Evolutionary conservation across 371 early-diverging fungal species (phyloP).

Genomic region (Mortierella sp.): DNA sequence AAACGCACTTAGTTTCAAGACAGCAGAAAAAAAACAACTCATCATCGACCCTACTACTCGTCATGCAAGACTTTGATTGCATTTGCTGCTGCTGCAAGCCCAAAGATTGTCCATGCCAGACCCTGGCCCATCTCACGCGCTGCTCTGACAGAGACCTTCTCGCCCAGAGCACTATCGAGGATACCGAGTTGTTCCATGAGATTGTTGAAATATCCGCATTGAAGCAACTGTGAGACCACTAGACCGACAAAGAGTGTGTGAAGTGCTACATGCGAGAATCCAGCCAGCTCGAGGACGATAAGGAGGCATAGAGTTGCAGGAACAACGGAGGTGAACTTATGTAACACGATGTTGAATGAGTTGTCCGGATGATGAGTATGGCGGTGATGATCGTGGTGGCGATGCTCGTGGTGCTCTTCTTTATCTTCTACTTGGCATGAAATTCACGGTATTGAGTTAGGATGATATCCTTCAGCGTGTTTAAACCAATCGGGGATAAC

Average conservation of each 20-base stretch:
- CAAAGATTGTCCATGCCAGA: constrained; percentile 32
- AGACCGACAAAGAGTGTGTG: constrained; percentile 31
- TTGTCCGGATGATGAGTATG: not conserved
- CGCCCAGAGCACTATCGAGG: constrained; percentile 10
- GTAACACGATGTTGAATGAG: constrained; percentile 20
- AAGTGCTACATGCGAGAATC: constrained; percentile 25
- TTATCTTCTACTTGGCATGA: no score
- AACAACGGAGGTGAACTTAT: constrained; percentile 21
- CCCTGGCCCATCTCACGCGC: constrained; percentile 21
- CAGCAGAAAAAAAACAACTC: not conserved
- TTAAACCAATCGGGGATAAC: no score
- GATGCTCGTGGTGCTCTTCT: not conserved
- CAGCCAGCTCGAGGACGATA: constrained; percentile 22
- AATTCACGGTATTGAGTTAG: no score
- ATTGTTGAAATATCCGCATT: constrained; percentile 16
- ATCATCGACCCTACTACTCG: not conserved
- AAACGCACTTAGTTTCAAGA: no score
- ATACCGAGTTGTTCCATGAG: constrained; percentile 31
- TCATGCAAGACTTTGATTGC: constrained; percentile 37
- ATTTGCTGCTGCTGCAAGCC: constrained; percentile 22
- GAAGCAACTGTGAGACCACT: constrained; percentile 23
- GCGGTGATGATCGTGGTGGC: not conserved
- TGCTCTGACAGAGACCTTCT: not conserved
- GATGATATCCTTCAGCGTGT: no score
- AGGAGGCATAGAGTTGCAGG: constrained; percentile 23